A percentile compares a stretch with the other conserved stretches of the same genome.
Evolutionary conservation across 768 basidiomycete species (phyloP).

Genomic region (Tulasnella sp.): DNA sequence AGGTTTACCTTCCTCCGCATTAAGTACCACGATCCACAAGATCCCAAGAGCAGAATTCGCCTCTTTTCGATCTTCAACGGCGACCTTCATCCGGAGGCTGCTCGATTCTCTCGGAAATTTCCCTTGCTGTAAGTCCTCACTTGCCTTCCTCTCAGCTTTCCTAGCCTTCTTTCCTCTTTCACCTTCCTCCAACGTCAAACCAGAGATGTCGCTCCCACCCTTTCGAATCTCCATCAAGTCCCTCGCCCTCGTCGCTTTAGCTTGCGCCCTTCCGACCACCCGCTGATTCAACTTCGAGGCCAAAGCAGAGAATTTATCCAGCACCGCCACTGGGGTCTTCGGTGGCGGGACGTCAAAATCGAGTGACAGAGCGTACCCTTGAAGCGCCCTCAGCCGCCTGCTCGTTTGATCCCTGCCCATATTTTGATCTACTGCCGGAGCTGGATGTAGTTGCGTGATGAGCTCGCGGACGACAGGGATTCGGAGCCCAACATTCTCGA

Average conservation of each 20-base stretch:
- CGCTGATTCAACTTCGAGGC: background rate
- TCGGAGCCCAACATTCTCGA: background rate
- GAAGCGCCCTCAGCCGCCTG: background rate
- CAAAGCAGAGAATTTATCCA: too few species aligned
- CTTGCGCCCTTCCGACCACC: background rate
- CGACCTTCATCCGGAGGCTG: background rate
- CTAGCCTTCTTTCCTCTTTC: background rate
- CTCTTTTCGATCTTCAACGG: background rate
- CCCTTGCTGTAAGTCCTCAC: background rate
- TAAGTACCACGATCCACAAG: slow-evolving; percentile 1
- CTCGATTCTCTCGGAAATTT: background rate
- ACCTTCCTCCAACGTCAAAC: background rate
- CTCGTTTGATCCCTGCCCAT: background rate
- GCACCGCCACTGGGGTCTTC: background rate
- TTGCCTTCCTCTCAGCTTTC: background rate
- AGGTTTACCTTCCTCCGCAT: background rate
- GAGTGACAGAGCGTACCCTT: background rate
- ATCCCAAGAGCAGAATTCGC: background rate
- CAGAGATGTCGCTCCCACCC: background rate
- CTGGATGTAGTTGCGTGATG: background rate
- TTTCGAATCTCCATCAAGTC: background rate
- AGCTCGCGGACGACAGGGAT: slow-evolving; percentile 4
- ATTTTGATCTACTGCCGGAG: background rate
- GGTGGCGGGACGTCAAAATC: slow-evolving; percentile 2
- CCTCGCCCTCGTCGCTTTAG: background rate